Base-by-base conservation (phyloP, 371 early-diverging fungal genomes). In the Rhizopus microsporus region DNA sequence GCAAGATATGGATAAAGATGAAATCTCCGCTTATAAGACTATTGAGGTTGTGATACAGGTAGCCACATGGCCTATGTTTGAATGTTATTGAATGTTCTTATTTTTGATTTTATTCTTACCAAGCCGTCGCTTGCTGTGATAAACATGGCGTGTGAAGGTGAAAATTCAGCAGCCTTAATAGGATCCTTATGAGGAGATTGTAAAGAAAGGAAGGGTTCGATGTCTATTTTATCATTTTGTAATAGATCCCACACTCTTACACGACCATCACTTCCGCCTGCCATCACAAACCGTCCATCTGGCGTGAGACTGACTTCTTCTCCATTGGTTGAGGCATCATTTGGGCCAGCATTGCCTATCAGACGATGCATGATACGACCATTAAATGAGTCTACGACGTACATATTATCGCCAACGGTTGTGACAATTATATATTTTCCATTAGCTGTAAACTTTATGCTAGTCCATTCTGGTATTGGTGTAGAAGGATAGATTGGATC, bases 391-490 rank as follows among this genome's bases (percentile, higher is more conserved):
- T 96, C 94, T 17, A 93, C 56, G 1, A 95, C 59, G 53, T 83
- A 88, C 33, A 82, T 78, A 0, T 69, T 68, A n/a, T 88, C 86
- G 0, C 81, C 78, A 0, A 82, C 64, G 7, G 93, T 94, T 0
- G 87, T 79, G 0, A 95, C 62, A 5, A 96, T 60, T 1, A 96
- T 74, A 32, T 78, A 59, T 47, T 88, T 84, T 8, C 93, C 93
- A 56, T 92, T 87, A 33, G 91, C 83, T 29, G 81, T 77, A 56
- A 93, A 93, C 57, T 88, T 82, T 17, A 93, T 50, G 8, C 74
- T 72, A 3, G 88, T 87, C 83, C 87, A 86, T 42, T 77, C 76
- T 8, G 73, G 60, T 35, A 69, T 31, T 17, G 63, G 55, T n/a
- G 45, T 37, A 38, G 56, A 57, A 12, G 65, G 65, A 13, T 45